These are phyloP conservation scores for Blumeria graminis DNA, from an alignment of 2,329 filamentous ascomycete species.

Conservation along the genomic window DNA sequence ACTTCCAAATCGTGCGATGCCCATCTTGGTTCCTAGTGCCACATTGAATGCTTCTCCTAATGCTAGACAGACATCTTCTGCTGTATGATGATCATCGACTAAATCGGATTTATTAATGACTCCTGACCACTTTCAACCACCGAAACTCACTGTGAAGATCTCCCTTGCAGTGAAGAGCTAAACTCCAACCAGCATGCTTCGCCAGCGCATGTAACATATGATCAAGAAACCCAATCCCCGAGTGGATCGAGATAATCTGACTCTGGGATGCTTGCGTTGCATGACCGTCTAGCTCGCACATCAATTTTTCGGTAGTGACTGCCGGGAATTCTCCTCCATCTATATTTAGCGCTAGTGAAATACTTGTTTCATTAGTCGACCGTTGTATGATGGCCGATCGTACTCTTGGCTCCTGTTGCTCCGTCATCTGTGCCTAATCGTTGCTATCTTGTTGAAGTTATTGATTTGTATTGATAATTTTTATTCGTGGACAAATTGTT, in stretches of 20 bases:
- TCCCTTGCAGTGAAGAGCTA: constrained; percentile 60
- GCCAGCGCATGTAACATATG: constrained; percentile 96
- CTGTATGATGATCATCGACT: constrained; percentile 95
- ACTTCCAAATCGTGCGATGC: constrained; percentile 72
- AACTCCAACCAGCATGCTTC: constrained; percentile 87
- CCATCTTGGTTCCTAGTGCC: constrained; percentile 53
- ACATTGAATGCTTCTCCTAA: constrained; percentile 65
- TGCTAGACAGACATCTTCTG: constrained; percentile 84
- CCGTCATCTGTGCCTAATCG: no score
- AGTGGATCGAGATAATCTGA: constrained; percentile 70
- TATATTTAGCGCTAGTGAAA: constrained; percentile 75
- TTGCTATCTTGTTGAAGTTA: no score
- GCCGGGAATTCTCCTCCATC: constrained; percentile 64
- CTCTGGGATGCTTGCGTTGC: constrained; percentile 64
- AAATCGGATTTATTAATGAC: constrained; percentile 3
- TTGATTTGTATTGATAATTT: no score
- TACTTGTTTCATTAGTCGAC: constrained; percentile 95
- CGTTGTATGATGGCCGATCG: constrained; percentile 62
- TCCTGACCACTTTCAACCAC: background rate
- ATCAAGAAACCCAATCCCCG: constrained; percentile 91
- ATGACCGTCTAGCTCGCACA: constrained; percentile 33
- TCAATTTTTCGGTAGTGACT: constrained; percentile 32
- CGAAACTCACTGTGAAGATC: constrained; percentile 58
- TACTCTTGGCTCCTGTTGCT: constrained; percentile 5
- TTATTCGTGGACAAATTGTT: no score